phyloP scores from a whole-genome alignment of 2,329 filamentous ascomycete genomes.

The Sporothrix brasiliensis region DNA sequence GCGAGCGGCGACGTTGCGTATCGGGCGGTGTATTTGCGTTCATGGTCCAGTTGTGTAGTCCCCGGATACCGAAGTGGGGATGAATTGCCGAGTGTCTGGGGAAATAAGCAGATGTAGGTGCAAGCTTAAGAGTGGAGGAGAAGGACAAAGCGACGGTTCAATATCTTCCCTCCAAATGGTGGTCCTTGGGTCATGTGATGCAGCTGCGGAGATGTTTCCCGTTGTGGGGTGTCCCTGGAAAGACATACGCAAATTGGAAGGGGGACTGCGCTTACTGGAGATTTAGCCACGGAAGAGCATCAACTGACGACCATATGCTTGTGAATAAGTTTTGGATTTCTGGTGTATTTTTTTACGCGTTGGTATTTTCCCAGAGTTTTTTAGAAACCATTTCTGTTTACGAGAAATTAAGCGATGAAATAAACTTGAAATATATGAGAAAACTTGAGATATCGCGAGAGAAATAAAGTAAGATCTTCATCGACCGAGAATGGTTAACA shows the following conservation, averaged over 20 bases:
- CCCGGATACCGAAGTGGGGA: conserved; percentile 17
- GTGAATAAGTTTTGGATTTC: no score
- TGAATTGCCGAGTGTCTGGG: background rate
- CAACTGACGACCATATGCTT: no score
- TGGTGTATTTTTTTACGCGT: no score
- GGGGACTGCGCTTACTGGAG: no score
- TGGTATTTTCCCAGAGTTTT: no score
- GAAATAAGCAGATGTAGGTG: conserved; percentile 14
- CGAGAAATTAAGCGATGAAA: no score
- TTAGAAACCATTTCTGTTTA: no score
- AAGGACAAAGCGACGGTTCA: background rate
- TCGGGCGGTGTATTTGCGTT: conserved; percentile 11
- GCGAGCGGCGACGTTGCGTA: conserved; percentile 21
- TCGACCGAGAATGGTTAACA: no score
- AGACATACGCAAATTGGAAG: conserved; percentile 5
- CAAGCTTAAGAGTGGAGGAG: conserved; percentile 16
- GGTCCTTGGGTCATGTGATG: background rate
- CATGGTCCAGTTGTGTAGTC: background rate
- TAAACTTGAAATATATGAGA: no score
- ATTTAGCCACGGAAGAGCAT: no score
- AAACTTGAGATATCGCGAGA: no score
- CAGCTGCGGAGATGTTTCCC: background rate
- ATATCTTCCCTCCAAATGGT: conserved; percentile 6
- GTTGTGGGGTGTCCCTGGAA: background rate
- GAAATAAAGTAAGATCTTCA: no score